Evolutionary conservation across 768 basidiomycete species (phyloP).

Genomic region (Filobasidium floriforme): DNA sequence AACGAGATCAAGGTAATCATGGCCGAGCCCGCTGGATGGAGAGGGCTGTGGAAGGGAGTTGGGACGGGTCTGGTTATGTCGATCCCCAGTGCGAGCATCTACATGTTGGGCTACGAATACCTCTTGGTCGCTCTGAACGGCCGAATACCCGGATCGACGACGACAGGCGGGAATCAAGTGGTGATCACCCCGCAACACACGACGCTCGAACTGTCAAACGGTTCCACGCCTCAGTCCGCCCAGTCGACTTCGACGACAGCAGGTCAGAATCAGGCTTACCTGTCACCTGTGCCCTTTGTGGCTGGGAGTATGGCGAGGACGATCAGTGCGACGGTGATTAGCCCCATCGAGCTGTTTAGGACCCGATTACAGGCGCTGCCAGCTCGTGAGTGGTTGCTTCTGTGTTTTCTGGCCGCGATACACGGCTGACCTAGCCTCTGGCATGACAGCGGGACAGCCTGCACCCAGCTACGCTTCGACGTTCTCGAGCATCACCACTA

Average conservation of each 20-base stretch:
- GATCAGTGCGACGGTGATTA: slow-evolving; percentile 57
- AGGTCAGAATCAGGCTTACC: slow-evolving; percentile 55
- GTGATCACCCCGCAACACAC: not conserved
- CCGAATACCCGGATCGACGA: not conserved
- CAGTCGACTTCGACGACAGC: slow-evolving; percentile 52
- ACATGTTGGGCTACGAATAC: slow-evolving; percentile 94
- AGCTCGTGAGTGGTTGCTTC: slow-evolving; percentile 21
- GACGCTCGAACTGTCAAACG: not conserved
- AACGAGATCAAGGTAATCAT: slow-evolving; percentile 59
- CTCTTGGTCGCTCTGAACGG: slow-evolving; percentile 46
- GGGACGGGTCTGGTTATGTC: slow-evolving; percentile 86
- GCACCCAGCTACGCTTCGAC: slow-evolving; percentile 42
- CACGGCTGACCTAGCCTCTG: not conserved
- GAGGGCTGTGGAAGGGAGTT: slow-evolving; percentile 90
- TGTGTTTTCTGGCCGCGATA: not conserved
- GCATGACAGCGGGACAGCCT: slow-evolving; percentile 25
- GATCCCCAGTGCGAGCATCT: slow-evolving; percentile 82
- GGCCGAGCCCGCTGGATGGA: slow-evolving; percentile 71
- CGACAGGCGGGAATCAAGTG: not conserved
- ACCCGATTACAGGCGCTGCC: slow-evolving; percentile 42
- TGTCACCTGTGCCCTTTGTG: slow-evolving; percentile 58
- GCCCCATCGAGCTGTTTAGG: slow-evolving; percentile 44
- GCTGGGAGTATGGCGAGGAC: slow-evolving; percentile 80
- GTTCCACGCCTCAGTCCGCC: slow-evolving; percentile 21
- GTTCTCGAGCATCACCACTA: slow-evolving; percentile 50